Evolutionary conservation across 768 basidiomycete species (phyloP).

Genomic region (Xerocomellus amylosporus): DNA sequence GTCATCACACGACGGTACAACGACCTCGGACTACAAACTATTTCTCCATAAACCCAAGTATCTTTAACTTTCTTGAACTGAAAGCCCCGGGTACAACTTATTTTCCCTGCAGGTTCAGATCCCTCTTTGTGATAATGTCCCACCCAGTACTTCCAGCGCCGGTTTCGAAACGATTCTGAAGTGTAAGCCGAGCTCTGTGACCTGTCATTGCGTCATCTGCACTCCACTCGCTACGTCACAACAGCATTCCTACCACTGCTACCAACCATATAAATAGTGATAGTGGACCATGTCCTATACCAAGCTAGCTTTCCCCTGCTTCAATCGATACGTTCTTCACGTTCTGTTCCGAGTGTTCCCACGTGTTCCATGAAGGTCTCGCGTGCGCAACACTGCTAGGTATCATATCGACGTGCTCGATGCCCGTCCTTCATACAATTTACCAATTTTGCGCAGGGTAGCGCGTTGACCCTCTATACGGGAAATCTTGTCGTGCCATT

Average conservation of each 20-base stretch:
- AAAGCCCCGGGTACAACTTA: background rate
- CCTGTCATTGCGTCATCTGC: no score
- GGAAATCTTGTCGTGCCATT: background rate
- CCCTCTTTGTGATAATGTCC: background rate
- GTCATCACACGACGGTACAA: constrained; percentile 24
- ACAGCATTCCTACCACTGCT: no score
- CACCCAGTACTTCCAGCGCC: background rate
- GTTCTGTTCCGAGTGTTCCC: no score
- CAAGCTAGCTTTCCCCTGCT: no score
- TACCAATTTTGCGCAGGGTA: background rate
- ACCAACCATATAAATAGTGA: no score
- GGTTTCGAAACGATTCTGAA: background rate
- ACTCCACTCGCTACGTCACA: no score
- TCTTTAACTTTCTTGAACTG: background rate
- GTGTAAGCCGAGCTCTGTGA: no score
- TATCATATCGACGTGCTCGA: background rate
- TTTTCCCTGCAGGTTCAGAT: background rate
- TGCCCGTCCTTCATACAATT: background rate
- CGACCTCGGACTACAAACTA: no score
- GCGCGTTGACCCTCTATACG: background rate
- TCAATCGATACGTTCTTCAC: no score
- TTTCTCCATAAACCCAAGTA: background rate
- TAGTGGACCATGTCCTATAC: no score
- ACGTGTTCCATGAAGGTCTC: no score
- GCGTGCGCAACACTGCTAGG: background rate